phyloP scores from a whole-genome alignment of 495 filamentous ascomycete species.

The Aspergillus nanangensis region DNA sequence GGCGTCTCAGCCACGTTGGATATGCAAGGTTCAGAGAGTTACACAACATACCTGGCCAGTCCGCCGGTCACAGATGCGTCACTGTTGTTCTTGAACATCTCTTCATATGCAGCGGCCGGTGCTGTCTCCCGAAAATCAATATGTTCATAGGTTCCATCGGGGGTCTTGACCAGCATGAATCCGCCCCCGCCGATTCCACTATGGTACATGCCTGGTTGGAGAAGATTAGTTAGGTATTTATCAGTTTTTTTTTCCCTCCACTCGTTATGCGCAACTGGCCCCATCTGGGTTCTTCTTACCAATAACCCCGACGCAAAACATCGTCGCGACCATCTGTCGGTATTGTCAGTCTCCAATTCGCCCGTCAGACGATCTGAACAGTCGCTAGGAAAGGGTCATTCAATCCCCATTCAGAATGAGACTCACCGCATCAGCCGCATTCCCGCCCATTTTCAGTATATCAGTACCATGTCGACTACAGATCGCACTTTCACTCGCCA shows the following conservation, averaged over 20 bases:
- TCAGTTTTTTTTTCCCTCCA: too few species aligned
- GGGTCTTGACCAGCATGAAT: constrained; percentile 70
- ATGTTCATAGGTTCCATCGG: constrained; percentile 62
- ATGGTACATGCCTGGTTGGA: constrained; percentile 67
- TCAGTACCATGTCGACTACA: constrained; percentile 76
- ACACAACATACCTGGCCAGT: constrained; percentile 51
- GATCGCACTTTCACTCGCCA: constrained; percentile 71
- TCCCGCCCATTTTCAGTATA: constrained; percentile 63
- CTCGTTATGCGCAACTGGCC: background rate
- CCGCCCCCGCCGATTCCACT: constrained; percentile 87
- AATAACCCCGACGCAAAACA: constrained; percentile 70
- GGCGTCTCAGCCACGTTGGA: background rate
- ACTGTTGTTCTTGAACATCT: constrained; percentile 71
- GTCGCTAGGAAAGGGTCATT: too few species aligned
- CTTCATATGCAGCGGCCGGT: constrained; percentile 66
- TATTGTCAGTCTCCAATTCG: background rate
- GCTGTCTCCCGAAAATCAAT: constrained; percentile 87
- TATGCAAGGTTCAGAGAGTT: background rate
- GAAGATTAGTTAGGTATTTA: too few species aligned
- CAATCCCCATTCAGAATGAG: too few species aligned
- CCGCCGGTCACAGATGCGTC: constrained; percentile 50
- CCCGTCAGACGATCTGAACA: background rate
- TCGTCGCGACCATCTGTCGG: constrained; percentile 59
- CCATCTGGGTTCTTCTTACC: constrained; percentile 47
- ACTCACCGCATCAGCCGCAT: constrained; percentile 68